Base-by-base conservation (phyloP, 306 rosid species). In the Mimosa pudica region DNA sequence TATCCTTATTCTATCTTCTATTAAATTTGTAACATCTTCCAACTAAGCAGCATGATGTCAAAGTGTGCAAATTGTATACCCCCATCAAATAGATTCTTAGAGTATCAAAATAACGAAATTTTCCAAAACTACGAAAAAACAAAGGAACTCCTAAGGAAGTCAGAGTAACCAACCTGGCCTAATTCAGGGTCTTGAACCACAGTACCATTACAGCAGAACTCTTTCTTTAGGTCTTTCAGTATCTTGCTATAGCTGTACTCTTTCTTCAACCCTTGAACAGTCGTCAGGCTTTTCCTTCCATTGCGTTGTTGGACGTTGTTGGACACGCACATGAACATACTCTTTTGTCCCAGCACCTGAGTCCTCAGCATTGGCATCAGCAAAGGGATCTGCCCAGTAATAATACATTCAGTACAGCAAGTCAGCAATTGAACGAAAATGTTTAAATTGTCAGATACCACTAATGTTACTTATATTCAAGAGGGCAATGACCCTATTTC, bases 251-350 rank as follows among this genome's bases (percentile, higher is more conserved):
- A 70, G 57, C 74, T 70, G 16, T 70, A 70, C 9, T 70, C 74
- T 46, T 70, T 70, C 74, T 70, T 70, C 74, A 70, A 46, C 49
- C 74, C 74, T 70, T 70, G 74, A 46, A 70, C 41, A 24, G 74
- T 70, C 20, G 74, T 70, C 30, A 70, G 74, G 41, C 74, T 70
- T 46, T 70, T 70, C 38, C 74, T 45, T 18, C 74, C 74, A 70
- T 70, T 70, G 35, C 74, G 74, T 49, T 70, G 57, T 46, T 70
- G 74, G 7, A 70, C 74, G 74, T 49, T 70, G 57, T 46, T 70
- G 74, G 7, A 70, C 74, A 18, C 74, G 74, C 57, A 70, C 74
- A 70, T 70, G 74, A 44, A 70, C 18, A 70, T 70, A 45, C 16
- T 70, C 74, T 20, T 70, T 70, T 18, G 74, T 45, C 36, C 73